Percentiles rank a stretch among this genome's conserved stretches.
phyloP scores from a whole-genome alignment of 1,284 basidiomycete species.

The Fomes fomentarius region DNA sequence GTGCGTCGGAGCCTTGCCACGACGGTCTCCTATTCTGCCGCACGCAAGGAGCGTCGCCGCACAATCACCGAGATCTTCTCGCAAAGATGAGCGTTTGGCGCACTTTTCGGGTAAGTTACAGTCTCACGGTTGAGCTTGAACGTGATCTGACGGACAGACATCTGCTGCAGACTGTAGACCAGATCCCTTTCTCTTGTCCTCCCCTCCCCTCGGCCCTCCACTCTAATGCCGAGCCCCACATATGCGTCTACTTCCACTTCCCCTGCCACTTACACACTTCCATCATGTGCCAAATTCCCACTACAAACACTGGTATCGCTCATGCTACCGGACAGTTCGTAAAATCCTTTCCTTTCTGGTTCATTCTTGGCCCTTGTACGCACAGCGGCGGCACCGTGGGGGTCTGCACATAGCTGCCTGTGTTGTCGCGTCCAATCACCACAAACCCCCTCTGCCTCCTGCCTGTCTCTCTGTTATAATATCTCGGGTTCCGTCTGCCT shows the following conservation, averaged over 20 bases:
- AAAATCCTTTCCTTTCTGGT: conserved; percentile 13
- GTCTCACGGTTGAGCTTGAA: not conserved
- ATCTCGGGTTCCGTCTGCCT: conserved; percentile 6
- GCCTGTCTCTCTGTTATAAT: conserved; percentile 11
- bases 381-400: conserved; percentile 11
- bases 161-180: conserved; percentile 17
- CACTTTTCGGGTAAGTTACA: conserved; percentile 9
- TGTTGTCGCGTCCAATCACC: not conserved
- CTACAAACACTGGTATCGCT: conserved; percentile 9
- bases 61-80: conserved; percentile 55
- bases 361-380: conserved; percentile 17
- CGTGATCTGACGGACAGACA: not conserved
- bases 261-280: too few relatives aligned
- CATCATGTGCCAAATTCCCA: not conserved
- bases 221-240: not conserved
- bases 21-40: conserved; percentile 40
- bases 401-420: not conserved
- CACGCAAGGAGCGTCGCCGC: conserved; percentile 46
- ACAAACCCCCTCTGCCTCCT: conserved; percentile 1
- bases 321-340: conserved; percentile 20
- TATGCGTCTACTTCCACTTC: not conserved
- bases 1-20: conserved; percentile 36
- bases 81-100: conserved; percentile 24
- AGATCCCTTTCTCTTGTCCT: not conserved
- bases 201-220: not conserved